A percentile compares a stretch with the other conserved stretches of the same genome.
Conservation (phyloP, 1,284 basidiomycete species). For the Ustilago nuda region DNA sequence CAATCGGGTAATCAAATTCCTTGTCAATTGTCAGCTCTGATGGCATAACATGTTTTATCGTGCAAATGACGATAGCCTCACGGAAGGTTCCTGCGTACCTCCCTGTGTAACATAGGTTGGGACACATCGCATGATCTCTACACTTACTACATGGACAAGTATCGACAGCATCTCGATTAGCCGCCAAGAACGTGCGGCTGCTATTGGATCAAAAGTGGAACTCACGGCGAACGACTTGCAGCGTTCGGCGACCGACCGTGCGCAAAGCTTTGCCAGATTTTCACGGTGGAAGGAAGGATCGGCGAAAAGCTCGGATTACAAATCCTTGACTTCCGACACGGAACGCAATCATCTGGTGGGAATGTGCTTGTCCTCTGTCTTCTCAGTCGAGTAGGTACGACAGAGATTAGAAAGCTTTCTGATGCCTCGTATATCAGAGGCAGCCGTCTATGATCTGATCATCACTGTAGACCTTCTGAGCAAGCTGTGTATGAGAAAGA, state of each 20-base stretch:
- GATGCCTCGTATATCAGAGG: background rate
- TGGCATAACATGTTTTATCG: background rate
- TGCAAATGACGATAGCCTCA: background rate
- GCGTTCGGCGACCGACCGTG: slow-evolving; percentile 17
- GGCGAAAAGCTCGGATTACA: slow-evolving; percentile 7
- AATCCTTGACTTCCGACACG: slow-evolving; percentile 3
- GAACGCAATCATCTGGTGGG: too few relatives aligned
- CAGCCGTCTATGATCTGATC: background rate
- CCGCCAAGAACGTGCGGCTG: background rate
- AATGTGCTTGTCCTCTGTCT: too few relatives aligned
- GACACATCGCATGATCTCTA: too few relatives aligned
- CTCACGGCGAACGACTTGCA: slow-evolving; percentile 27
- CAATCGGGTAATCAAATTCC: background rate
- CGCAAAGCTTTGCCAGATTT: background rate
- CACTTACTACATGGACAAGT: too few relatives aligned
- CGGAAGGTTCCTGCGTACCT: too few relatives aligned
- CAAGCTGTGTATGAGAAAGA: background rate
- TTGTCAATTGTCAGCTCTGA: background rate
- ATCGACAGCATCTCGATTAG: background rate
- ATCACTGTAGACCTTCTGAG: background rate
- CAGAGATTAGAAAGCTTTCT: too few relatives aligned
- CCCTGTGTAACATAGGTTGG: too few relatives aligned
- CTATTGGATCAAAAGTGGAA: slow-evolving; percentile 13
- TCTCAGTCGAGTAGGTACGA: too few relatives aligned
- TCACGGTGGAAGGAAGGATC: background rate